A percentile compares a stretch with the other conserved stretches of the same genome.
phyloP scores from a whole-genome alignment of 1,284 basidiomycete species.

The Boletellus deceptivus region DNA sequence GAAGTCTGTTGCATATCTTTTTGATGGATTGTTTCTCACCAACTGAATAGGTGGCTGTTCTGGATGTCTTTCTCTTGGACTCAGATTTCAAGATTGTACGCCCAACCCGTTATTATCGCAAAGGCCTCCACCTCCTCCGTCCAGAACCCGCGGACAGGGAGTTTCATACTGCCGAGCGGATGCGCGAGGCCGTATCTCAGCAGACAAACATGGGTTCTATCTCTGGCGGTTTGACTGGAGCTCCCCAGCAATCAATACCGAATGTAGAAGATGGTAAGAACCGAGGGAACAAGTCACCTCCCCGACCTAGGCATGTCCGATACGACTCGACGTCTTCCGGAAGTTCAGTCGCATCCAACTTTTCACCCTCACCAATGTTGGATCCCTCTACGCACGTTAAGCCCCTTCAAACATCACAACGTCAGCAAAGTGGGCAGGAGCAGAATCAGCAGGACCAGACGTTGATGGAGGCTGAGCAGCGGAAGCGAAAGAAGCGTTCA shows the following conservation, averaged over 20 bases:
- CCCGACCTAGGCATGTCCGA: conserved; percentile 15
- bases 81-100: conserved; percentile 85
- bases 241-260: conserved; percentile 20
- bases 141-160: conserved; percentile 34
- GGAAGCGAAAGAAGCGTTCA: conserved; percentile 42
- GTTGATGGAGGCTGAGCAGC: conserved; percentile 32
- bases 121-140: conserved; percentile 66
- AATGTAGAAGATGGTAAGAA: conserved; percentile 5
- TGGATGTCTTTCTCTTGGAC: conserved; percentile 95
- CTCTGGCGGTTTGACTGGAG: conserved; percentile 46
- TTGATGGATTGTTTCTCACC: conserved; percentile 12
- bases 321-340: conserved; percentile 28
- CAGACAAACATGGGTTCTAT: conserved; percentile 47
- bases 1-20: conserved; percentile 51
- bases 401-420: conserved; percentile 40
- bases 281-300: conserved; percentile 1
- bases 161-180: conserved; percentile 21
- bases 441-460: conserved; percentile 22
- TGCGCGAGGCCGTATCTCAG: conserved; percentile 11
- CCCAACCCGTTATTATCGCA: conserved; percentile 73
- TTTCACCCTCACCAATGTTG: conserved; percentile 53
- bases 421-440: conserved; percentile 24
- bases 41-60: conserved; percentile 60
- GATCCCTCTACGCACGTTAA: conserved; percentile 75
- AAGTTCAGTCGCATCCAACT: conserved; percentile 36